These are phyloP conservation scores for Glycyrrhiza uralensis DNA, from an alignment of 306 rosid species.

Conservation along the genomic window DNA sequence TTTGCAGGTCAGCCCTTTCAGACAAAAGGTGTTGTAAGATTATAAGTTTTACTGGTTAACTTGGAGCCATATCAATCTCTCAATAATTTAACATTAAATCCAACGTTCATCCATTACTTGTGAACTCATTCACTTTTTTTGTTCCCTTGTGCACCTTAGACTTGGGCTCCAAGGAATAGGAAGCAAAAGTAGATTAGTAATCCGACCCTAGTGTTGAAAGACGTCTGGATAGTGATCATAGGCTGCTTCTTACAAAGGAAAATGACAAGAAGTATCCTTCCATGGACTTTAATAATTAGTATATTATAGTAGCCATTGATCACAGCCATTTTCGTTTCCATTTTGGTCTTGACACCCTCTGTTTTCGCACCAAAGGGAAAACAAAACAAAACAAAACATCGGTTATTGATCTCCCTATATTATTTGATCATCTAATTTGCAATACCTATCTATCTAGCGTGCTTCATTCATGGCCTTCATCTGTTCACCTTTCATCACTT, in stretches of 20 bases:
- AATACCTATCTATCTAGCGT: neutral
- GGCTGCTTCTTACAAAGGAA: conserved; percentile 6
- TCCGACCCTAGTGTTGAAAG: neutral
- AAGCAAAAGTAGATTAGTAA: neutral
- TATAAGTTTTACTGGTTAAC: too few relatives aligned
- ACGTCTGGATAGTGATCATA: neutral
- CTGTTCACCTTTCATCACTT: conserved; percentile 14
- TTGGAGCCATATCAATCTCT: too few relatives aligned
- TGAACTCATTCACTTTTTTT: too few relatives aligned
- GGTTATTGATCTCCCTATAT: neutral
- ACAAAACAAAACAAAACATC: neutral
- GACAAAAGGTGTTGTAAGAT: too few relatives aligned
- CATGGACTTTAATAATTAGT: neutral
- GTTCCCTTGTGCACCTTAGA: too few relatives aligned
- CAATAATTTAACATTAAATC: too few relatives aligned
- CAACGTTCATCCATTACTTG: too few relatives aligned
- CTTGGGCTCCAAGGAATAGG: too few relatives aligned
- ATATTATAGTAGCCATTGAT: neutral
- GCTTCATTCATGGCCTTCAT: conserved; percentile 30
- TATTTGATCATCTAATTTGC: neutral
- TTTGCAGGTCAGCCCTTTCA: too few relatives aligned
- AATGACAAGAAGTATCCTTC: neutral
- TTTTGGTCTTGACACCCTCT: neutral
- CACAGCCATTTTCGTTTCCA: neutral
- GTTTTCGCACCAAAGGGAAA: neutral